Evolutionary conservation across 1,139 yeast genomes (phyloP), one percentile per base, ranked within the genome.

Genomic region (Candida labiduridarum): DNA sequence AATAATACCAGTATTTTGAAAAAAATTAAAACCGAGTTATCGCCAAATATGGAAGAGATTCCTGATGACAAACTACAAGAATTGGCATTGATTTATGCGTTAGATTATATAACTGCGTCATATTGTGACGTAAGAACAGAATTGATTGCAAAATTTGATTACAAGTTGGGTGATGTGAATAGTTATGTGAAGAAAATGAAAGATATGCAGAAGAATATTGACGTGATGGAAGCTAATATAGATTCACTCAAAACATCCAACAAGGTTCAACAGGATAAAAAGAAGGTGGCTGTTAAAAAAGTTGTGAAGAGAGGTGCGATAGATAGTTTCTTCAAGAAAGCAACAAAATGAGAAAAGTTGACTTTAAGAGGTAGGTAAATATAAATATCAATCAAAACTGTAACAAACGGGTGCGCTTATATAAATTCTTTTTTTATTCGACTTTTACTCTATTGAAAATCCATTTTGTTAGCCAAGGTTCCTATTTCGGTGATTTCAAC

Each of bases 251-350:
- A 39, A 39, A n/a, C 42, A 4, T 22, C 33, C n/a, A 39, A 39
- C 14, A 39, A 25, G 5, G 14, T 10, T 2, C 47, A 48, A 10
- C 55, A 57, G 30, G 47, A 53, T 15, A 63, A 58, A 49, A 57
- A 62, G 48, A 66, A 67, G 45, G 47, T 57, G 2, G 66, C 62
- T 52, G 66, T 62, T 51, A 63, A 62, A 36, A 80, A 76, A 10
- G 42, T 39, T n/a, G 18, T 25, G 15, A 39, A 39, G 22, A n/a
- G 30, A 11, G 89, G 89, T 1, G 87, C 87, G 1, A 68, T 84
- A 33, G 89, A 84, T 60, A 78, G 82, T 46, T 84, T 84, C 57
- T 84, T 84, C 66, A 79, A 75, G 56, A 68, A 59, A 50, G 68
- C 71, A 11, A 39, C 30, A 12, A 39, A 39, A n/a, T 39, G 14